Percentiles rank a stretch among this genome's conserved stretches.
These are phyloP conservation scores for Tolypocladium endophyticum DNA, from an alignment of 2,329 filamentous ascomycete species.

Conservation along the genomic window DNA sequence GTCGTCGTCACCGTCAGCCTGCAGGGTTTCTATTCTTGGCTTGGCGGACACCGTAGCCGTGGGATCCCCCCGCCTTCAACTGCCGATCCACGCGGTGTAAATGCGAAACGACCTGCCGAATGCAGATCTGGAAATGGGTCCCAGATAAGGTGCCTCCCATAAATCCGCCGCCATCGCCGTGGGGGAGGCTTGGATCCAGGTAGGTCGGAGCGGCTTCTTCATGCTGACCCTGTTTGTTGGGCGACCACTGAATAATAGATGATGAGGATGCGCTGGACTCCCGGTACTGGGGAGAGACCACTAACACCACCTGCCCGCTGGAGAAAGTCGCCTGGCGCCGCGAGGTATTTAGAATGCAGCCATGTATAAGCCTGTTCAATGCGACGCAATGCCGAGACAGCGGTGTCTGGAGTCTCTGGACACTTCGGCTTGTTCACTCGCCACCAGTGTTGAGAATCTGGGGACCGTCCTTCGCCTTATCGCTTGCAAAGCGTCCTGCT, in stretches of 20 bases:
- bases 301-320: not conserved
- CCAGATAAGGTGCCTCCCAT: not conserved
- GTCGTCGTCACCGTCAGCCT: not conserved
- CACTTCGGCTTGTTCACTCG: not conserved
- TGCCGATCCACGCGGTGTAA: not conserved
- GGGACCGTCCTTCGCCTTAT: not conserved
- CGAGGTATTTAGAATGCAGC: not conserved
- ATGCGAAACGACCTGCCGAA: not conserved
- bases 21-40: not conserved
- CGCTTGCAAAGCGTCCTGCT: not conserved
- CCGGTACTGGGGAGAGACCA: not conserved
- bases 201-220: not conserved
- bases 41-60: not conserved
- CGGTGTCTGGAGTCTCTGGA: not conserved
- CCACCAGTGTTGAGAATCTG: not conserved
- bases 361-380: not conserved
- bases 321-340: not conserved
- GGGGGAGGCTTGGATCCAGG: not conserved
- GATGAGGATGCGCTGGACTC: not conserved
- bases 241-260: not conserved
- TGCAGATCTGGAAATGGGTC: not conserved
- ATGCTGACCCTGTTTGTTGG: not conserved
- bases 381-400: not conserved
- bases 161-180: not conserved
- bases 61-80: not conserved